These are phyloP conservation scores for Boletus huronensis DNA, from an alignment of 768 basidiomycete species.

Conservation along the genomic window DNA sequence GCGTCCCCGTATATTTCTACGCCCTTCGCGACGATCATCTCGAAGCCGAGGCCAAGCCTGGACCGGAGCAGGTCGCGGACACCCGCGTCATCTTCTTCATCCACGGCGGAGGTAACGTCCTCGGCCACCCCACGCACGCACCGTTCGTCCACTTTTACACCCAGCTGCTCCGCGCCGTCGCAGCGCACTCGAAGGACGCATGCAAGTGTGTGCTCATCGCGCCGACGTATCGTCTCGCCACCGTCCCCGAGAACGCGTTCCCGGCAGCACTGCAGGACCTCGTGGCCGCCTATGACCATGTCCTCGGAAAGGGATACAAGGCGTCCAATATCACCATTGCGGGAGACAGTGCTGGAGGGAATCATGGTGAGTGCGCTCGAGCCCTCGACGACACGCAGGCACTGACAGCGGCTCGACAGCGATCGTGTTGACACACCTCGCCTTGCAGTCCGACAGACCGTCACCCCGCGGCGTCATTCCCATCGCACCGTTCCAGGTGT, in stretches of 20 bases:
- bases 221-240: conserved; percentile 27
- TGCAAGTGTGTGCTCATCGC: conserved; percentile 14
- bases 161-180: conserved; percentile 9
- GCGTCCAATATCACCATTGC: conserved; percentile 19
- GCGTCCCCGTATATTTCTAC: conserved; percentile 22
- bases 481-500: conserved; percentile 42
- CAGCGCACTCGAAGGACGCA: neutral
- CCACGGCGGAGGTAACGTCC: conserved; percentile 21
- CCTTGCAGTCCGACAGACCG: conserved; percentile 49
- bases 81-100: conserved; percentile 22
- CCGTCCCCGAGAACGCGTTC: conserved; percentile 19
- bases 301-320: conserved; percentile 23
- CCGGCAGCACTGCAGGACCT: conserved; percentile 24
- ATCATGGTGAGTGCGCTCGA: conserved; percentile 14
- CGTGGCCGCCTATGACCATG: conserved; percentile 24
- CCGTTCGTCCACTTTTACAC: conserved; percentile 4
- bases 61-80: neutral
- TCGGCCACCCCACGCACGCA: conserved; percentile 14
- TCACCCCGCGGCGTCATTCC: conserved; percentile 55
- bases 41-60: neutral
- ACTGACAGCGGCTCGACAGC: conserved; percentile 9
- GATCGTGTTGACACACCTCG: conserved; percentile 25
- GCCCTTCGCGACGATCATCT: neutral
- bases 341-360: conserved; percentile 29
- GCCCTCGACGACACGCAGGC: no score